phyloP scores from a whole-genome alignment of 805 yeast genomes.

The Candida coleopterorum region DNA sequence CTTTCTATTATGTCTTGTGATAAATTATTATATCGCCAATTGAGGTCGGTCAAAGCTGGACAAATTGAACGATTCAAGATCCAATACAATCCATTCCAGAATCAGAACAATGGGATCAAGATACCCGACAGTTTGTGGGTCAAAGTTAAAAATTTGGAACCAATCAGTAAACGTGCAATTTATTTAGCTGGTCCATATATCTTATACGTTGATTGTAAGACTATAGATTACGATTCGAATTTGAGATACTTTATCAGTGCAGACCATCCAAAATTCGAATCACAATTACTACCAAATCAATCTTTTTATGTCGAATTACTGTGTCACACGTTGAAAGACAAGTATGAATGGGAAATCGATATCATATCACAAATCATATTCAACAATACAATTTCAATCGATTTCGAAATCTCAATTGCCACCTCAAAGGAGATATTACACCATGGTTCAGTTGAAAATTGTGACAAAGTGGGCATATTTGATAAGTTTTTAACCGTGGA shows the following conservation, averaged over 20 bases:
- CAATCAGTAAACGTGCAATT: conserved; percentile 72
- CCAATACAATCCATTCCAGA: conserved; percentile 41
- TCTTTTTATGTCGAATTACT: conserved; percentile 55
- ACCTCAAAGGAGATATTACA: conserved; percentile 36
- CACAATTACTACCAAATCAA: conserved; percentile 68
- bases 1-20: conserved; percentile 8
- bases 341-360: conserved; percentile 75
- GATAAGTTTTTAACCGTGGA: conserved; percentile 40
- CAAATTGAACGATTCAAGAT: conserved; percentile 54
- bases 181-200: conserved; percentile 86
- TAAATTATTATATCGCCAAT: conserved; percentile 30
- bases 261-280: conserved; percentile 72
- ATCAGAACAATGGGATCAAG: conserved; percentile 5
- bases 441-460: conserved; percentile 21
- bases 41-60: conserved; percentile 50
- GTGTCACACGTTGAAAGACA: conserved; percentile 54
- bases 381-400: conserved; percentile 60
- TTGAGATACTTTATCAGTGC: conserved; percentile 59
- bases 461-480: conserved; percentile 27
- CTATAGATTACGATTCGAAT: conserved; percentile 56
- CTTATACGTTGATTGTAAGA: conserved; percentile 75
- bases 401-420: conserved; percentile 59
- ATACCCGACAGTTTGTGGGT: conserved; percentile 38
- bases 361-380: conserved; percentile 77
- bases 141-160: conserved; percentile 66